phyloP scores from a whole-genome alignment of 495 filamentous ascomycete genomes.

The Penicillium egyptiacum region DNA sequence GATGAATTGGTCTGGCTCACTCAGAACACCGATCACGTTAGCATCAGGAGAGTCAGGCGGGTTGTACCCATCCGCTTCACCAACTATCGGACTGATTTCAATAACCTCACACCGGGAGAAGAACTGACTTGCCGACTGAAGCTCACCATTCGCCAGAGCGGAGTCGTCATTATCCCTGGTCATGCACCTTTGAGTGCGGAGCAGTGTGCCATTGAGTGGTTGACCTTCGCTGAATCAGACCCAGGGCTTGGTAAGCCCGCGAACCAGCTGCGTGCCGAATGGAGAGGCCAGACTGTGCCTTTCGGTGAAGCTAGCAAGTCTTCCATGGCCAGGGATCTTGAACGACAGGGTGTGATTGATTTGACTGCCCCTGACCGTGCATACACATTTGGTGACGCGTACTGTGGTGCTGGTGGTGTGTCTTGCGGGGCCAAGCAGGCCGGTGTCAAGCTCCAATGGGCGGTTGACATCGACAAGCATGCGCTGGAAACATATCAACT shows the following conservation, averaged over 20 bases:
- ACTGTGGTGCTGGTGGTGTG: slow-evolving; percentile 76
- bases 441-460: slow-evolving; percentile 59
- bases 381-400: slow-evolving; percentile 70
- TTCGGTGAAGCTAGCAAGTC: slow-evolving; percentile 26
- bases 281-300: slow-evolving; percentile 31
- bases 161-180: neutral
- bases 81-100: slow-evolving; percentile 25
- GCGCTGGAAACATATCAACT: slow-evolving; percentile 57
- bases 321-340: slow-evolving; percentile 8
- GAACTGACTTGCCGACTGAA: slow-evolving; percentile 37
- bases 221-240: slow-evolving; percentile 31
- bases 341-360: slow-evolving; percentile 23
- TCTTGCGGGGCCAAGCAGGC: slow-evolving; percentile 66
- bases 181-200: slow-evolving; percentile 3
- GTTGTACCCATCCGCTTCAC: slow-evolving; percentile 34
- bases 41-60: slow-evolving; percentile 21
- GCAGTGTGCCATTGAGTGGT: slow-evolving; percentile 30
- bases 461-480: slow-evolving; percentile 57
- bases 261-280: slow-evolving; percentile 24
- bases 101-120: slow-evolving; percentile 4
- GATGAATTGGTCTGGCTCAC: slow-evolving; percentile 16
- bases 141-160: slow-evolving; percentile 10
- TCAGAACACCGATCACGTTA: slow-evolving; percentile 1
- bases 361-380: slow-evolving; percentile 21
- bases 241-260: slow-evolving; percentile 9